These are phyloP conservation scores for Pythium aquatile DNA, from an alignment of 352 stramenopile genomes.

Conservation along the genomic window DNA sequence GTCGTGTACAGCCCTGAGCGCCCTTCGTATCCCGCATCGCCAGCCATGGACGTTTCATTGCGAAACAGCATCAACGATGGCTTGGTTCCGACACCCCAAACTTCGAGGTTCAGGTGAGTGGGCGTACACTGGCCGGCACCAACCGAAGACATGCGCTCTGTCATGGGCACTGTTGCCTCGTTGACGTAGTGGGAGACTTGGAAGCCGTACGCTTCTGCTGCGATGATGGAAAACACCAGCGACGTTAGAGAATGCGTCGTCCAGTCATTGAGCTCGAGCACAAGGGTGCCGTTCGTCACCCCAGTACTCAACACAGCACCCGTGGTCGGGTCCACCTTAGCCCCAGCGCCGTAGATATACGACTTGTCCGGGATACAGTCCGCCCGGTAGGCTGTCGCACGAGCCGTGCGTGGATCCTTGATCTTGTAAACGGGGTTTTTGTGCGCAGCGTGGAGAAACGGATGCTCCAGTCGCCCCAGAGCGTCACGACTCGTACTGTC, in stretches of 20 bases:
- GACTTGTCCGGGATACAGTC: conserved; percentile 16
- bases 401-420: conserved; percentile 21
- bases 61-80: conserved; percentile 20
- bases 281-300: conserved; percentile 21
- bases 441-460: conserved; percentile 30
- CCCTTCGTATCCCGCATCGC: conserved; percentile 30
- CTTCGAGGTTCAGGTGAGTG: conserved; percentile 30
- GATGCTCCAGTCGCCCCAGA: conserved; percentile 20
- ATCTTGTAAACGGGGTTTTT: conserved; percentile 25
- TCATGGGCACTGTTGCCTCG: conserved; percentile 5
- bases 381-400: not conserved
- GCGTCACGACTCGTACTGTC: conserved; percentile 2
- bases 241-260: conserved; percentile 25
- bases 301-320: conserved; percentile 22
- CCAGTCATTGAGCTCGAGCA: conserved; percentile 32
- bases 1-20: conserved; percentile 38
- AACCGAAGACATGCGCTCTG: conserved; percentile 37
- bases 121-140: conserved; percentile 29
- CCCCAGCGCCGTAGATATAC: conserved; percentile 24
- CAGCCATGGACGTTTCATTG: conserved; percentile 29
- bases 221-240: conserved; percentile 34
- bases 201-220: conserved; percentile 18
- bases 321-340: conserved; percentile 14
- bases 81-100: conserved; percentile 17
- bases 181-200: conserved; percentile 8